Conservation (phyloP, 495 filamentous ascomycete genomes). For the Neurospora cerealis region DNA sequence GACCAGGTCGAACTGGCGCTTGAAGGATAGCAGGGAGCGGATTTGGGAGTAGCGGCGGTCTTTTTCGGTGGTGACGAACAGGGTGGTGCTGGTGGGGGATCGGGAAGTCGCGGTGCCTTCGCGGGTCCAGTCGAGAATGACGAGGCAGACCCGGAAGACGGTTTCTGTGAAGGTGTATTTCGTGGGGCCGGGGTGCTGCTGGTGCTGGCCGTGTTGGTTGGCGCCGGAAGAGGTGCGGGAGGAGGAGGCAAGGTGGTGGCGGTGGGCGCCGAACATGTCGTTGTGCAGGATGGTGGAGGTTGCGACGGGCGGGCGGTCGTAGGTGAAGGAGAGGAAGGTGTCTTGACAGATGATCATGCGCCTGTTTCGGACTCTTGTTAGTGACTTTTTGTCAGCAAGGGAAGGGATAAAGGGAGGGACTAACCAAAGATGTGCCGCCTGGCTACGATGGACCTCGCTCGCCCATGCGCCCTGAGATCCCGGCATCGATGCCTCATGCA, state of each 20-base stretch:
- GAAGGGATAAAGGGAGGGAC: background rate
- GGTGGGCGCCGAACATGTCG: background rate
- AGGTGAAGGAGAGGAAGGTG: background rate
- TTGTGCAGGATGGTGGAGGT: background rate
- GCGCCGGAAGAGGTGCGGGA: background rate
- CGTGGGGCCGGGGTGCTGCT: background rate
- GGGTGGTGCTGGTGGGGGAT: background rate
- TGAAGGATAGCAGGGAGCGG: background rate
- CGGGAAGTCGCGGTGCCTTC: background rate
- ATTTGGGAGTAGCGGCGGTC: background rate
- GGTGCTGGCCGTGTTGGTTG: background rate
- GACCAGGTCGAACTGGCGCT: background rate
- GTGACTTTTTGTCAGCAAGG: too few species aligned
- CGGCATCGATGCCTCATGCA: background rate
- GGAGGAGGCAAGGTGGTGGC: background rate
- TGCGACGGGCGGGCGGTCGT: background rate
- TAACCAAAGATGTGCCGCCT: background rate
- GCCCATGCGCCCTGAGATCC: background rate
- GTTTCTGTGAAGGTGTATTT: background rate
- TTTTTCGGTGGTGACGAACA: background rate
- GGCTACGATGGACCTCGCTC: background rate
- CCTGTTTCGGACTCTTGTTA: background rate
- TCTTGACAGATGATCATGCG: conserved; percentile 1
- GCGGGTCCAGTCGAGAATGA: background rate
- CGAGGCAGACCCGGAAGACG: background rate